Percentiles rank a stretch among this genome's conserved stretches.
These are phyloP conservation scores for Ceratobasidium sp. DNA, from an alignment of 1,284 basidiomycete genomes.

Conservation along the genomic window DNA sequence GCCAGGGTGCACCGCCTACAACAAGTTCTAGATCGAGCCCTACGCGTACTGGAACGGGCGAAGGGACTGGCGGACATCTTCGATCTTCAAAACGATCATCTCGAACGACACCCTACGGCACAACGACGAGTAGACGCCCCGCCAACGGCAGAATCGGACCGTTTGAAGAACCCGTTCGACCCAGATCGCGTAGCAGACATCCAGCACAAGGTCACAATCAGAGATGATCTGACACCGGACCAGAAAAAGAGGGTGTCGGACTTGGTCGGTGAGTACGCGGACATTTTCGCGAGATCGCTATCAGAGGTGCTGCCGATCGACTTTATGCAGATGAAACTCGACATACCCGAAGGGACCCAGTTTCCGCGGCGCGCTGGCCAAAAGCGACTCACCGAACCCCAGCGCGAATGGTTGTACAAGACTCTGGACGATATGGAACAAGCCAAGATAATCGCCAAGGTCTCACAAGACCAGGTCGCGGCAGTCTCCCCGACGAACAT, in stretches of 20 bases:
- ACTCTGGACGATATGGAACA: constrained; percentile 42
- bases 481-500: constrained; percentile 39
- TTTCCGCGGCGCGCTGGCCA: constrained; percentile 38
- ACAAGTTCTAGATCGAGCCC: neutral
- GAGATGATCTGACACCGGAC: constrained; percentile 37
- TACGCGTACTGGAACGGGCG: neutral
- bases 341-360: constrained; percentile 21
- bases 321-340: constrained; percentile 39
- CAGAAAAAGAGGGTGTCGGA: constrained; percentile 31
- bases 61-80: neutral
- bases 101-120: neutral
- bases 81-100: neutral
- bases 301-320: constrained; percentile 41
- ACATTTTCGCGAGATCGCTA: constrained; percentile 41
- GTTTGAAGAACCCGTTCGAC: constrained; percentile 6
- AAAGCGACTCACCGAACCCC: constrained; percentile 39
- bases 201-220: constrained; percentile 38
- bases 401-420: constrained; percentile 34
- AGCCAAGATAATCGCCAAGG: constrained; percentile 36
- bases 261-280: constrained; percentile 40
- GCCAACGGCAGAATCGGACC: neutral
- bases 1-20: neutral
- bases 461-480: constrained; percentile 39
- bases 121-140: neutral
- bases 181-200: constrained; percentile 37